Base-by-base conservation (phyloP, 805 yeast species). In the Groenewaldozyma tartarivorans region DNA sequence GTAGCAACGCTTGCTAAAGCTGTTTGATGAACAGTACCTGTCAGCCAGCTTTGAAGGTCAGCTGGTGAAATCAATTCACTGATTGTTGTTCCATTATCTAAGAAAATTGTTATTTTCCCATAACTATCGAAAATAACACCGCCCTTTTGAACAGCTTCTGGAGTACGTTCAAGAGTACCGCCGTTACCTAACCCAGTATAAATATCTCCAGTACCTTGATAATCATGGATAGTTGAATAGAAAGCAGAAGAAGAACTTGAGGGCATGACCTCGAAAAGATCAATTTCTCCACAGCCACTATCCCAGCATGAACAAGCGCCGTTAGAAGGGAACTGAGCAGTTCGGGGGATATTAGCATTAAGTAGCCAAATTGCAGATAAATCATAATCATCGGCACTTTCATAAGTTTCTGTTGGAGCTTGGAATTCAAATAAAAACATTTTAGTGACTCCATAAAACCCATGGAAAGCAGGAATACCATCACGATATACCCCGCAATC, bases 341-440 rank as follows among this genome's bases (percentile, higher is more conserved):
- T 88, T 74, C 98, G 85, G 67, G 98, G 96, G 58, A 88, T 80
- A 71, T 84, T 83, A 47, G 95, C 95, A 63, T 88, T 88, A 61
- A 88, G 76, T 63, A 88, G 69, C 97, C 97, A 88, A 54, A 88
- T 74, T 46, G 98, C 97, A 52, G 98, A 98, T 97, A 92, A 90
- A 64, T 92, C 96, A 56, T 72, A 71, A 19, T 19, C 26, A 4
- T n/a, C 11, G 13, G 38, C 41, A 24, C 30, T 19, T 13, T 33
- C 38, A 15, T 24, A 13, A 16, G 29, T 37, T 50, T 75, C 87
- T 45, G 74, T 58, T 50, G 98, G 98, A 97, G 92, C 92, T 60
- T 71, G 68, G 67, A 92, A 92, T 69, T 90, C 96, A 60, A 92
- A 85, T 39, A 86, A 79, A 62, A 92, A 88, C 60, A 90, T 77